These are phyloP conservation scores for Mallotus repandus DNA, from an alignment of 441 rosid species.

Conservation along the genomic window DNA sequence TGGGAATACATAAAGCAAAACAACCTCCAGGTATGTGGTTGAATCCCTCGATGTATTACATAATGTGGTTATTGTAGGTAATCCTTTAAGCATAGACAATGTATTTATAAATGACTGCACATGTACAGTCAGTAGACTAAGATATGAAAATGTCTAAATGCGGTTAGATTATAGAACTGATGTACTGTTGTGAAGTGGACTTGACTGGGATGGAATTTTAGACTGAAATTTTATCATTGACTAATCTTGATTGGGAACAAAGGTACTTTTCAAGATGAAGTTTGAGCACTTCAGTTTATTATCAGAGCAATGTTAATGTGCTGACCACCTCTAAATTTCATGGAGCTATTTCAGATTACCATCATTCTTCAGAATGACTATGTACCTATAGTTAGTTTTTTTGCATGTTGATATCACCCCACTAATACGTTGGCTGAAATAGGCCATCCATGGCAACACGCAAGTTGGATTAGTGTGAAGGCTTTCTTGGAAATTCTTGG, in stretches of 20 bases:
- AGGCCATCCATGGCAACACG: too few species aligned
- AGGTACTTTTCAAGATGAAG: neutral
- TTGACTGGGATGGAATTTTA: neutral
- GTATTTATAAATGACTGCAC: too few species aligned
- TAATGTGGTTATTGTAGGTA: neutral
- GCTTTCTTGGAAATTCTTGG: neutral
- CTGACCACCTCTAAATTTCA: neutral
- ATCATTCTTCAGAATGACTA: neutral
- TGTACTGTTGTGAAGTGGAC: neutral
- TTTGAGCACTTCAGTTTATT: neutral
- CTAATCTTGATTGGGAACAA: neutral
- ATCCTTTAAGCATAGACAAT: neutral
- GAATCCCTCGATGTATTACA: neutral
- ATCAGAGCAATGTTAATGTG: neutral
- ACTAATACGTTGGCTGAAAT: neutral
- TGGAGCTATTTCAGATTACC: neutral
- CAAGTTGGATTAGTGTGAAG: neutral
- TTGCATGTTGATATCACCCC: neutral
- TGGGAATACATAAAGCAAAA: constrained; percentile 72
- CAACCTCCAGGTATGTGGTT: constrained; percentile 54
- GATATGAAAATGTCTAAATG: neutral
- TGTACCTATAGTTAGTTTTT: neutral
- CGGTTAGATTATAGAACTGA: neutral
- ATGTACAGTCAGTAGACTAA: neutral
- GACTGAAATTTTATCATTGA: neutral